Evolutionary conservation across 331 rosid genomes (phyloP), one percentile per base, ranked within the genome.

Genomic region (Saraca asoca): DNA sequence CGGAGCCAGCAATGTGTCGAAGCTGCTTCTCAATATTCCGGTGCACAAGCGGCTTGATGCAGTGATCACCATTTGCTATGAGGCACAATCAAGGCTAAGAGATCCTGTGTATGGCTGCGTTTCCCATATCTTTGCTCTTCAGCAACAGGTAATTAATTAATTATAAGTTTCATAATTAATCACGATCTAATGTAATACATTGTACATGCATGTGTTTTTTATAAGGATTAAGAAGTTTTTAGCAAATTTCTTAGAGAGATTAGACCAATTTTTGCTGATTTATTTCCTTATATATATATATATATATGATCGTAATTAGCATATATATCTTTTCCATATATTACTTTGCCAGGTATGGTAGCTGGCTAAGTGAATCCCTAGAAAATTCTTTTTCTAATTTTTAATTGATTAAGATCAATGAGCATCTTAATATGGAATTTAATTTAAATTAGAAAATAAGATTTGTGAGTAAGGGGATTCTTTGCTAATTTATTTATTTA

Each of bases 81-180:
- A 92, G 77, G 96, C 98, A 6, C 96, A 92, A 45, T 91, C 98
- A 6, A 70, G 98, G 68, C 82, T 92, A 7, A 82, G 91, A 61
- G 98, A 92, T 75, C 98, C 96, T 0, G 89, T 92, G 5, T 92
- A 89, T 54, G 98, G 98, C 34, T 92, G 96, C n/a, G 95, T 92
- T 62, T 78, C 98, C 74, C 95, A 92, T 51, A 92, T 92, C 52
- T 89, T 87, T 14, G 81, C 93, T 64, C 96, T 92, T 44, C 98
- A 92, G 44, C 98, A 89, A 81, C 98, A 92, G 98, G 98, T 89
- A 70, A 71, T 44, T 24, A 11, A 16, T 53, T 16, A 5, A 50
- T 49, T 57, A 24, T 24, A 5, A 39, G 18, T 63, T 62, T 33
- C n/a, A 0, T 35, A 9, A 7, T 4, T 61, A 31, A 43, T 55